A percentile compares a stretch with the other conserved stretches of the same genome.
These are phyloP conservation scores for Alternaria triticina DNA, from an alignment of 2,329 filamentous ascomycete species.

Conservation along the genomic window DNA sequence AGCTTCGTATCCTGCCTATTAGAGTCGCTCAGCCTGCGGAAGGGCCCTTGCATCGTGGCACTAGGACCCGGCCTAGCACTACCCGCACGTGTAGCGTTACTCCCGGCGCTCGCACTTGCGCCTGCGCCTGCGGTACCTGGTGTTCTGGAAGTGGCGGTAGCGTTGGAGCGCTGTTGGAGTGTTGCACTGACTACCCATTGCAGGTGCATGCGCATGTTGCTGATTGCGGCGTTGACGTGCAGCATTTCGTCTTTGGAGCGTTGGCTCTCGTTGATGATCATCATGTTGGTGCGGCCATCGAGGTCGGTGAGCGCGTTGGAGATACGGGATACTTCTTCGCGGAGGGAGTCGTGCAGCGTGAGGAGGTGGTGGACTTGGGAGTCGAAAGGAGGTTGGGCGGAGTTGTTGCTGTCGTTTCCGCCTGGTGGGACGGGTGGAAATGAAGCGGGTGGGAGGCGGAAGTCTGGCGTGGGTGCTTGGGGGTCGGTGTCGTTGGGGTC, in stretches of 20 bases:
- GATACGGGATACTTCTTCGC: conserved; percentile 64
- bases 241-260: conserved; percentile 68
- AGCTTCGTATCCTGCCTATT: conserved; percentile 48
- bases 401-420: conserved; percentile 26
- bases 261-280: conserved; percentile 67
- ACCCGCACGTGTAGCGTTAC: conserved; percentile 34
- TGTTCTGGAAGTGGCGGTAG: conserved; percentile 33
- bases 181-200: conserved; percentile 68
- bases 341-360: conserved; percentile 65
- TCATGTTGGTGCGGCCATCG: conserved; percentile 67
- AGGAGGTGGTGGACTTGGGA: conserved; percentile 64
- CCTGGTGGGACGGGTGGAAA: conserved; percentile 38
- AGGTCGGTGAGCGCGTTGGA: conserved; percentile 63
- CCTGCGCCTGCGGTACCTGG: conserved; percentile 30
- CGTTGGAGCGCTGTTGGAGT: conserved; percentile 51
- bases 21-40: conserved; percentile 44
- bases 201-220: conserved; percentile 65
- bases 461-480: conserved; percentile 47
- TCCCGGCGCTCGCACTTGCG: conserved; percentile 24
- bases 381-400: conserved; percentile 50
- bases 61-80: conserved; percentile 29
- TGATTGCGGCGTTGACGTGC: conserved; percentile 66
- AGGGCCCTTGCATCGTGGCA: conserved; percentile 33
- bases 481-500: conserved; percentile 39
- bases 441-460: conserved; percentile 42